These are phyloP conservation scores for Trypanosoma conorhini DNA, from an alignment of 208 protist species.

Conservation along the genomic window DNA sequence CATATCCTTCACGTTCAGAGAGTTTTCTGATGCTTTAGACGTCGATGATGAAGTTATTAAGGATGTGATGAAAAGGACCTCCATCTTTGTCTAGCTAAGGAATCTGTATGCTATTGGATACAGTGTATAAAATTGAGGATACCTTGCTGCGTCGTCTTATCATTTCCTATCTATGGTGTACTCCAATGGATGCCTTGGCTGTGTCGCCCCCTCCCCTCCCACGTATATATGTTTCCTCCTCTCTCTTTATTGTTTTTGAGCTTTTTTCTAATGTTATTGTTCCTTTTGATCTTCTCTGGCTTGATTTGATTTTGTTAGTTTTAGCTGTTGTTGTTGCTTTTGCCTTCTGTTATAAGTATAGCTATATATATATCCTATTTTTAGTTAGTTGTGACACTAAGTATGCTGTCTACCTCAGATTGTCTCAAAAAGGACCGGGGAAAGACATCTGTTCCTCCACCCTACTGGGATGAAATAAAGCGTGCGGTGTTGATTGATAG, in stretches of 20 bases:
- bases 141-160: constrained; percentile 5
- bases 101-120: neutral
- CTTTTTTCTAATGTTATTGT: neutral
- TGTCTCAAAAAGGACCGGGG: constrained; percentile 2
- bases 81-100: constrained; percentile 51
- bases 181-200: neutral
- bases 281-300: neutral
- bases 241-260: neutral
- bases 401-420: constrained; percentile 20
- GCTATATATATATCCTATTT: neutral
- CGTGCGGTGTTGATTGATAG: constrained; percentile 25
- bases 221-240: neutral
- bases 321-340: neutral
- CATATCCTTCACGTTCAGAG: constrained; percentile 84
- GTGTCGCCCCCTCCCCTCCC: neutral
- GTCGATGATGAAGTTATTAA: constrained; percentile 28
- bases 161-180: neutral
- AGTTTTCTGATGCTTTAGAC: constrained; percentile 63
- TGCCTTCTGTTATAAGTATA: neutral
- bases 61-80: constrained; percentile 40
- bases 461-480: constrained; percentile 34
- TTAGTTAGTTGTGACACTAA: neutral
- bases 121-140: neutral
- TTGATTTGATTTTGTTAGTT: constrained; percentile 23
- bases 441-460: constrained; percentile 18